These are phyloP conservation scores for Mycena indigotica DNA, from an alignment of 768 basidiomycete genomes.

Conservation along the genomic window DNA sequence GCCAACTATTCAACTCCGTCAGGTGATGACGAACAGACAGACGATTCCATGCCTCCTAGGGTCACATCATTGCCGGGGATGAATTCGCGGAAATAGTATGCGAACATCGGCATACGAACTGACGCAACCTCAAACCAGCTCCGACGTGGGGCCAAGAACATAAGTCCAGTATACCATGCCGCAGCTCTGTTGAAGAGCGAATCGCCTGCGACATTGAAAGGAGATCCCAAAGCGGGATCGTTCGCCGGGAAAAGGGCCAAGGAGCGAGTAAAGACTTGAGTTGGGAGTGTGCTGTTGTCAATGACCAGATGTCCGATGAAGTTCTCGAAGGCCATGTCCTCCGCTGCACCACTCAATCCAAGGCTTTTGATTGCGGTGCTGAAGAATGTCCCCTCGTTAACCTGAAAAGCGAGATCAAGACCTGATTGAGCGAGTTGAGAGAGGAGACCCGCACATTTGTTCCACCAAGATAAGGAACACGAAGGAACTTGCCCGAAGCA, in stretches of 20 bases:
- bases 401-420: constrained; percentile 30
- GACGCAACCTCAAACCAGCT: constrained; percentile 54
- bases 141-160: constrained; percentile 55
- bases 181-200: constrained; percentile 57
- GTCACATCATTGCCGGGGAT: constrained; percentile 53
- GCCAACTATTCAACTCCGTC: constrained; percentile 35
- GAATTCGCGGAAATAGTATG: constrained; percentile 59
- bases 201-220: constrained; percentile 63
- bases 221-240: constrained; percentile 47
- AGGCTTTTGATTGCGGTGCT: constrained; percentile 41
- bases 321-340: constrained; percentile 46
- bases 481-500: constrained; percentile 49
- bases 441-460: constrained; percentile 45
- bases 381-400: constrained; percentile 57
- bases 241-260: constrained; percentile 49
- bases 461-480: constrained; percentile 55
- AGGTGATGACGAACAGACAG: not conserved
- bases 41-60: constrained; percentile 47
- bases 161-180: constrained; percentile 61
- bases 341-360: constrained; percentile 38
- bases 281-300: constrained; percentile 51
- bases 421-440: not conserved
- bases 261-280: constrained; percentile 41
- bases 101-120: constrained; percentile 49
- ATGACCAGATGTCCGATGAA: constrained; percentile 53